Conservation (phyloP, 2,329 filamentous ascomycete genomes). For the Colletotrichum plurivorum region DNA sequence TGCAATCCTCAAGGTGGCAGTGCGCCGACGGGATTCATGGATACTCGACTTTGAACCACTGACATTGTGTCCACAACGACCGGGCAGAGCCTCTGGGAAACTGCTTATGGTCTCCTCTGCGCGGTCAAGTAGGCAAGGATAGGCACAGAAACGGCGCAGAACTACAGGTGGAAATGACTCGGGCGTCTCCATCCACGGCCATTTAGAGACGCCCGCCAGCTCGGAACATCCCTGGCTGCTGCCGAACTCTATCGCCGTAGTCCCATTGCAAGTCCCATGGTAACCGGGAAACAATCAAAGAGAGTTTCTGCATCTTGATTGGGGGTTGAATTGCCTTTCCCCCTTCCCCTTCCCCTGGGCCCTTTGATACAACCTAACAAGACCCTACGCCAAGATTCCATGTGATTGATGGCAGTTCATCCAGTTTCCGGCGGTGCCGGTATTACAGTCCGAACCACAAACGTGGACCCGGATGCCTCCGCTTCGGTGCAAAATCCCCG, state of each 20-base stretch:
- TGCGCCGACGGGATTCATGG: constrained; percentile 6
- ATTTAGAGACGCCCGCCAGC: neutral
- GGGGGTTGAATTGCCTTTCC: neutral
- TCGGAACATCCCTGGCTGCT: constrained; percentile 16
- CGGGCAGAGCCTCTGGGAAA: too few relatives aligned
- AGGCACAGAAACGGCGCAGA: neutral
- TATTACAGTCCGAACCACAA: neutral
- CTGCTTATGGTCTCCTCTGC: too few relatives aligned
- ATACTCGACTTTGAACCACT: neutral
- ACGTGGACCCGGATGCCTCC: constrained; percentile 1
- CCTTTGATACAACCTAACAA: too few relatives aligned
- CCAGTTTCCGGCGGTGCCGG: constrained; percentile 24
- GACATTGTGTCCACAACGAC: neutral
- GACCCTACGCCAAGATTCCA: too few relatives aligned
- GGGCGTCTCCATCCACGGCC: neutral
- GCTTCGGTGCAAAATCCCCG: neutral
- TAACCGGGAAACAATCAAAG: constrained; percentile 23
- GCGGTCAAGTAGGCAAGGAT: neutral
- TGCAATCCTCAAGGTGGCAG: constrained; percentile 8
- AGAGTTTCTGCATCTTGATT: constrained; percentile 32
- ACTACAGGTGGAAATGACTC: constrained; percentile 5
- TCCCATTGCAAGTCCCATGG: neutral
- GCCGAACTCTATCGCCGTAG: constrained; percentile 10
- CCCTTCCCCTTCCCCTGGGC: neutral
- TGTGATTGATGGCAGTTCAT: constrained; percentile 7